Conservation (phyloP, 2,329 filamentous ascomycete species). For the Arthrobotrys megalospora region DNA sequence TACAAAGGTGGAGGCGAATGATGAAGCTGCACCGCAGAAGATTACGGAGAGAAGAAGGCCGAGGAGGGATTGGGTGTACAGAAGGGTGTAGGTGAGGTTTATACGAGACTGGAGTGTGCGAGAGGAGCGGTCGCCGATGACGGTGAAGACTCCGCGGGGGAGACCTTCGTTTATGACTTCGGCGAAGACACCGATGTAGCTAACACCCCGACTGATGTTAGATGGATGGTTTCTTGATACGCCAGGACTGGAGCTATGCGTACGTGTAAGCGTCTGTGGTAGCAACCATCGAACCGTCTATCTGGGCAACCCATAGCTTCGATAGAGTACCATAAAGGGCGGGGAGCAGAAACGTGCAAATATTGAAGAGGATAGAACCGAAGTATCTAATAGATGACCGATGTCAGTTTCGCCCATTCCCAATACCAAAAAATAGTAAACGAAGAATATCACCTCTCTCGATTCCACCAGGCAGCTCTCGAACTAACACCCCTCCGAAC, state of each 20-base stretch:
- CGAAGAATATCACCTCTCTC: conserved; percentile 22
- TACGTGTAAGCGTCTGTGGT: conserved; percentile 72
- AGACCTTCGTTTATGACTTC: conserved; percentile 82
- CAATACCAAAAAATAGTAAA: not conserved
- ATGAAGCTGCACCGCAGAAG: conserved; percentile 72
- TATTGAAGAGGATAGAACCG: conserved; percentile 76
- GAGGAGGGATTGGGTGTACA: conserved; percentile 74
- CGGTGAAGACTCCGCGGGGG: conserved; percentile 77
- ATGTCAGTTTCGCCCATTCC: not conserved
- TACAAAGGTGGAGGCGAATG: conserved; percentile 76
- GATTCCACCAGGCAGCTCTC: conserved; percentile 33
- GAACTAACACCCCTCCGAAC: not conserved
- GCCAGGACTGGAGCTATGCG: conserved; percentile 20
- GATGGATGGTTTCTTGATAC: not conserved
- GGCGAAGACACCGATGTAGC: conserved; percentile 77
- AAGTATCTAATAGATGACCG: conserved; percentile 69
- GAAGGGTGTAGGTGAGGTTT: conserved; percentile 75
- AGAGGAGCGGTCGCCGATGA: conserved; percentile 77
- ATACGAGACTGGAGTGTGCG: conserved; percentile 72
- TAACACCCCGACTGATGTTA: conserved; percentile 65
- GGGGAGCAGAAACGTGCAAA: conserved; percentile 75
- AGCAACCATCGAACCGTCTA: conserved; percentile 75
- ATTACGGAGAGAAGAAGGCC: conserved; percentile 75
- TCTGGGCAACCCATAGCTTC: conserved; percentile 80
- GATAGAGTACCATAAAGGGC: conserved; percentile 78